Base-by-base conservation (phyloP, 1,284 basidiomycete genomes). In the Cryptococcus floricola region DNA sequence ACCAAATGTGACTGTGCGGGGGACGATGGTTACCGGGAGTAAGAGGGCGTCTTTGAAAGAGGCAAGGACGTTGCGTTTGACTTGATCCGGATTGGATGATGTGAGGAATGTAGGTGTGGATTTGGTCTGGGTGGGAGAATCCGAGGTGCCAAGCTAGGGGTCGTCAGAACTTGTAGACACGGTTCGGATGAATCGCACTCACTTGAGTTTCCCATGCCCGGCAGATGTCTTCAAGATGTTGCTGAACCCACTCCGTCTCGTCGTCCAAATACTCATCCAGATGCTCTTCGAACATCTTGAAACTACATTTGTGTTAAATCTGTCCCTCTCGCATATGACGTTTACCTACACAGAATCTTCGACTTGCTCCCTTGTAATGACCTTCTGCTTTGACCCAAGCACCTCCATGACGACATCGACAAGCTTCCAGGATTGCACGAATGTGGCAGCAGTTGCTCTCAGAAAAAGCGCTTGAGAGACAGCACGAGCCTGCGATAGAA, bases 181-280 rank as follows among this genome's bases (percentile, higher is more conserved):
- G 19, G 8, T n/a, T 2, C 9, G 19, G 23, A 42, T 23, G 9
- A 16, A 42, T 25, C 19, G 45, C 7, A 34, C 63, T 51, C 19
- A 67, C 65, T 34, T 69, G 58, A 41, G 66, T 79, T 54, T 93
- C 86, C 92, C 92, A 97, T 1, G 79, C 80, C 56, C 85, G 83
- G 70, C 88, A 93, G 23, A 89, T 87, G 1, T 77, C 78, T 48
- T 90, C 87, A 58, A 98, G 85, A 0, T 82, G 80, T 6, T 80
- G 80, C 66, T 90, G 90, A 49, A 91, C 82, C 68, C 84, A 85
- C 56, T 95, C 91, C 6, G 88, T 82, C 74, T 98, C 96, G 68
- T 96, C 91, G 58, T 91, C 87, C 3, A 98, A 85, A 68, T 98
- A 98, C 67, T 96, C 94, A 70, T 94, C 92, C 87, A 98, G 92